A percentile compares a stretch with the other conserved stretches of the same genome.
Evolutionary conservation across 2,329 filamentous ascomycete genomes (phyloP).

Genomic region (Cercospora beticola): DNA sequence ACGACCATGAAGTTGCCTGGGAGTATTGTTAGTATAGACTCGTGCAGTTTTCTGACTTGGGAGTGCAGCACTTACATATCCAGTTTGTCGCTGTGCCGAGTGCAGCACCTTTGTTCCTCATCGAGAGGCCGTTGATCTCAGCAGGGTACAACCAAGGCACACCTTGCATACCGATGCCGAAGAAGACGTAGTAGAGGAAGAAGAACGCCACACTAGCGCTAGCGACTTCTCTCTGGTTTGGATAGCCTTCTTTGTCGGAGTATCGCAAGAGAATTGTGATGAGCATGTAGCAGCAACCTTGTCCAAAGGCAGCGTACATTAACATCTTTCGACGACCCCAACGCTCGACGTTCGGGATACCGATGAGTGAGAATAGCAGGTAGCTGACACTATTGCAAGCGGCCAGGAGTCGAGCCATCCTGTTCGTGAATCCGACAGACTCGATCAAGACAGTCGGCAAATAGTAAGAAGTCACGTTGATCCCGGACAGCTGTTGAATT

Average conservation of each 20-base stretch:
- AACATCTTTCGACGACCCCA: slow-evolving; percentile 60
- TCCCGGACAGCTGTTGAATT: slow-evolving; percentile 51
- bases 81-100: slow-evolving; percentile 54
- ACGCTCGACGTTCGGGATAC: slow-evolving; percentile 51
- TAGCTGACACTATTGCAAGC: slow-evolving; percentile 55
- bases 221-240: slow-evolving; percentile 33
- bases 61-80: slow-evolving; percentile 24
- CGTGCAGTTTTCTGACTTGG: no score
- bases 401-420: slow-evolving; percentile 55
- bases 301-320: slow-evolving; percentile 56
- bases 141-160: slow-evolving; percentile 46
- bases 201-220: slow-evolving; percentile 49
- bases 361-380: slow-evolving; percentile 49
- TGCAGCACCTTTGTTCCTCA: slow-evolving; percentile 52
- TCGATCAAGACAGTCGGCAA: slow-evolving; percentile 60
- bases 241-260: slow-evolving; percentile 36
- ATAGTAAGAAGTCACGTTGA: slow-evolving; percentile 50
- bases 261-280: slow-evolving; percentile 54
- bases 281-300: slow-evolving; percentile 53
- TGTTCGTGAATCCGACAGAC: slow-evolving; percentile 55
- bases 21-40: slow-evolving; percentile 35
- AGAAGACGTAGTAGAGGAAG: slow-evolving; percentile 57
- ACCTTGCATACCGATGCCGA: slow-evolving; percentile 45
- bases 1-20: slow-evolving; percentile 44
- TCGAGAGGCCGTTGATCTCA: slow-evolving; percentile 52